These are phyloP conservation scores for Mrakia gelida DNA, from an alignment of 768 basidiomycete genomes.

Conservation along the genomic window DNA sequence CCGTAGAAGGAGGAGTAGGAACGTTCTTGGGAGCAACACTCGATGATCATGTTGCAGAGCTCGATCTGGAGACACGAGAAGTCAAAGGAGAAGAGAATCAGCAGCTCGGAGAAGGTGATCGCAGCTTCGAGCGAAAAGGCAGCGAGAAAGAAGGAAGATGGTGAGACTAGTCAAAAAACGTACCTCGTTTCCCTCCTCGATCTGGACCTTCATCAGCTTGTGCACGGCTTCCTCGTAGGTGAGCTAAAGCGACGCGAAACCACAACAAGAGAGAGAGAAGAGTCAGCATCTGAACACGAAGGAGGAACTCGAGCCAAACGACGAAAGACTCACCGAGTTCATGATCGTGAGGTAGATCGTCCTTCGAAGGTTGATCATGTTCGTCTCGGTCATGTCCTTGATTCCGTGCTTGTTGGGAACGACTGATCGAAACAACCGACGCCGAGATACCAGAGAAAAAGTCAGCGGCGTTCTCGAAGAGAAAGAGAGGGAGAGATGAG, in stretches of 20 bases:
- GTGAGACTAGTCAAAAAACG: slow-evolving; percentile 32
- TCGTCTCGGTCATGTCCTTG: slow-evolving; percentile 90
- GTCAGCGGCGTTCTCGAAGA: slow-evolving; percentile 24
- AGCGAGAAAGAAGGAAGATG: background rate
- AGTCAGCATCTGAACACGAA: background rate
- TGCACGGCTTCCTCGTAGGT: slow-evolving; percentile 99
- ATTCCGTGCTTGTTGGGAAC: slow-evolving; percentile 81
- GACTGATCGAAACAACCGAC: slow-evolving; percentile 11
- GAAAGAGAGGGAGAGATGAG: background rate
- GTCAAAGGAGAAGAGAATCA: background rate
- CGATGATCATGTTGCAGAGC: slow-evolving; percentile 96
- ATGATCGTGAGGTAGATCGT: slow-evolving; percentile 97
- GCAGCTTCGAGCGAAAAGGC: background rate
- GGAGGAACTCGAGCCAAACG: background rate
- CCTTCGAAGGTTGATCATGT: slow-evolving; percentile 88
- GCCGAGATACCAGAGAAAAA: background rate
- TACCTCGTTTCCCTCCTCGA: slow-evolving; percentile 92
- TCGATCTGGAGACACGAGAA: slow-evolving; percentile 61
- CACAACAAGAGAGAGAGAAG: background rate
- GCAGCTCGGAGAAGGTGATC: no score
- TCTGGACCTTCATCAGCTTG: slow-evolving; percentile 87
- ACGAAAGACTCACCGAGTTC: slow-evolving; percentile 61
- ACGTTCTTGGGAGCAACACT: slow-evolving; percentile 99
- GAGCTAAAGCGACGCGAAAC: slow-evolving; percentile 46
- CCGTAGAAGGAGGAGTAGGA: slow-evolving; percentile 98